Base-by-base conservation (phyloP, 352 stramenopile species). In the Globisporangium splendens region DNA sequence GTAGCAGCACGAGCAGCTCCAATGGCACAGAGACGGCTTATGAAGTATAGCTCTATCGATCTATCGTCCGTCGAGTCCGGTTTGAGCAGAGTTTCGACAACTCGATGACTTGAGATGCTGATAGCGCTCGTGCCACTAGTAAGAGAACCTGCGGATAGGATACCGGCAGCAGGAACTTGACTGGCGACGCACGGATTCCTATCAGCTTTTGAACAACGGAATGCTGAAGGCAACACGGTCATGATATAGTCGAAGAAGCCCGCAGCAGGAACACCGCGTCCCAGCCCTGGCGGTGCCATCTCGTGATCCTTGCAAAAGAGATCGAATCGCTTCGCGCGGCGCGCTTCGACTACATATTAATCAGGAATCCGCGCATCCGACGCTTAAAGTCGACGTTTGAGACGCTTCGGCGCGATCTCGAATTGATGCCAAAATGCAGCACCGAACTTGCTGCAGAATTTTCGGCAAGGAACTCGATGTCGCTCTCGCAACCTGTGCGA, bases 321-420 rank as follows among this genome's bases (percentile, higher is more conserved):
- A 73, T 87, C 8, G 79, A 87, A 49, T 70, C 72, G 38, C 63
- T 89, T 11, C 75, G 75, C 33, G 77, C 79, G 6, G 56, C 69
- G 12, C 77, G 22, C 61, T 89, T 21, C 72, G 79, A 0, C 65
- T 84, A n/a, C 75, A 86, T 53, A 83, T 89, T 43, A 59, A 82
- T 42, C 76, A 86, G n/a, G 77, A 89, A 22, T 42, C 83, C 28
- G 59, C 65, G 1, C 59, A 74, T 46, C 76, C 76, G 6, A 56
- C 50, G 54, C 50, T 79, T 20, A 69, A 73, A 20, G 53, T 86
- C 10, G 72, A 83, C 1, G 59, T 88, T n/a, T 42, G 63, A 73
- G 20, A 65, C 53, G 2, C n/a, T 86, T 20, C 54, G 65, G 0
- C 66, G 60, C n/a, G 70, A 83, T n/a, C 24, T 86, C 41, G 56